Evolutionary conservation across 441 rosid genomes (phyloP).

Genomic region (Aleurites moluccanus): DNA sequence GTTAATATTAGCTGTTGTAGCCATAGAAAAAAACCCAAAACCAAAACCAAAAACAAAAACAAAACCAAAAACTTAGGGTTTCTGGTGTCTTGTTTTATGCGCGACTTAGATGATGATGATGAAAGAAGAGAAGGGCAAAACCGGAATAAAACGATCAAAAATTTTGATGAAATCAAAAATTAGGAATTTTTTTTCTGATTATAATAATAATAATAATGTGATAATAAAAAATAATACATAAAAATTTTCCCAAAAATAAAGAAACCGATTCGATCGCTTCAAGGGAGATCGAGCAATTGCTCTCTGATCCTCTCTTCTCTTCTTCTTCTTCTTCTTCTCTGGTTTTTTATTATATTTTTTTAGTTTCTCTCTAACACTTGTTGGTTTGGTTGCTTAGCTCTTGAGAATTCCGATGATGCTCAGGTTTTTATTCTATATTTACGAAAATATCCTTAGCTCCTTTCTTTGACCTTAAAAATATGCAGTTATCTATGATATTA

Average conservation of each 20-base stretch:
- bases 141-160: constrained; percentile 1
- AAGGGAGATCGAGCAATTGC: constrained; percentile 9
- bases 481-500: not conserved
- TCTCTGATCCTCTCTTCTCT: constrained; percentile 13
- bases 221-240: not conserved
- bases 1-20: constrained; percentile 31
- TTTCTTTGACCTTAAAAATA: not conserved
- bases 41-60: not conserved
- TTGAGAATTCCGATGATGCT: constrained; percentile 17
- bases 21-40: constrained; percentile 24
- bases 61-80: constrained; percentile 29
- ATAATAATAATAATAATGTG: not conserved
- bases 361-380: not conserved
- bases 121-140: not conserved
- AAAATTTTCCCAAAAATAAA: not conserved
- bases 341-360: not conserved
- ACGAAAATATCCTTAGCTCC: not conserved
- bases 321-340: not conserved
- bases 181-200: constrained; percentile 11
- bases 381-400: constrained; percentile 18
- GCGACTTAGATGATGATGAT: not conserved
- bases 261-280: not conserved
- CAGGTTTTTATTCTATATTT: not conserved
- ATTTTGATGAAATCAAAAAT: not conserved
- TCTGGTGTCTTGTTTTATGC: constrained; percentile 18